A percentile compares a stretch with the other conserved stretches of the same genome.
Conservation (phyloP, 306 rosid genomes). For the Mucuna pruriens region DNA sequence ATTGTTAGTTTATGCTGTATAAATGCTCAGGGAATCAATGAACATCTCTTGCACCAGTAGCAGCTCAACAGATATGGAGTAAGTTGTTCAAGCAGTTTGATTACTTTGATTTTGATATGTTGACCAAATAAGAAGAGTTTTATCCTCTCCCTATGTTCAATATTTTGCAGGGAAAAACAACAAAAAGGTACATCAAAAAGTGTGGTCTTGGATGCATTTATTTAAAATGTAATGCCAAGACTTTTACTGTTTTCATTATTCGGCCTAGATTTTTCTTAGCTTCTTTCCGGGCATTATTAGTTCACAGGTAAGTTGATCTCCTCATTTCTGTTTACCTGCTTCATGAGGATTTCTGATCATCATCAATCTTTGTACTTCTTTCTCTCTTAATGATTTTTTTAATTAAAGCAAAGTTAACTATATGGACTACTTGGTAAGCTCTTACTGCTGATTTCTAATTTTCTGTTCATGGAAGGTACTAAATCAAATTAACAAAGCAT, state of each 20-base stretch:
- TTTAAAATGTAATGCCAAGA: slow-evolving; percentile 1
- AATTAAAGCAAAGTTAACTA: neutral
- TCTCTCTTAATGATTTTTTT: neutral
- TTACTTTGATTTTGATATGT: too few relatives aligned
- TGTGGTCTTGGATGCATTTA: neutral
- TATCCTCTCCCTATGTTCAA: neutral
- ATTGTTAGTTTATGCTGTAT: neutral
- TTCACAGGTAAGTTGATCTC: neutral
- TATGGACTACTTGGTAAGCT: neutral
- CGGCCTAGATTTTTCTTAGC: neutral
- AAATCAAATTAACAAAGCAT: neutral
- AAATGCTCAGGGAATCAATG: neutral
- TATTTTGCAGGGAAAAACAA: neutral
- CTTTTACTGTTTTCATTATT: neutral
- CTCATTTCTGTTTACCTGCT: neutral
- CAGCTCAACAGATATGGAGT: neutral
- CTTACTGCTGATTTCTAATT: neutral
- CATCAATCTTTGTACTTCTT: neutral
- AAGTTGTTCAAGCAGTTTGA: neutral
- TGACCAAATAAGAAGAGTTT: neutral
- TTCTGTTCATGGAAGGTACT: neutral
- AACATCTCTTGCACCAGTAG: neutral
- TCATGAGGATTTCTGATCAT: neutral
- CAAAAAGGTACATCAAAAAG: neutral
- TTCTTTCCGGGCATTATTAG: neutral